Base-by-base conservation (phyloP, 257 asterid species). In the Ehretia macrophylla region DNA sequence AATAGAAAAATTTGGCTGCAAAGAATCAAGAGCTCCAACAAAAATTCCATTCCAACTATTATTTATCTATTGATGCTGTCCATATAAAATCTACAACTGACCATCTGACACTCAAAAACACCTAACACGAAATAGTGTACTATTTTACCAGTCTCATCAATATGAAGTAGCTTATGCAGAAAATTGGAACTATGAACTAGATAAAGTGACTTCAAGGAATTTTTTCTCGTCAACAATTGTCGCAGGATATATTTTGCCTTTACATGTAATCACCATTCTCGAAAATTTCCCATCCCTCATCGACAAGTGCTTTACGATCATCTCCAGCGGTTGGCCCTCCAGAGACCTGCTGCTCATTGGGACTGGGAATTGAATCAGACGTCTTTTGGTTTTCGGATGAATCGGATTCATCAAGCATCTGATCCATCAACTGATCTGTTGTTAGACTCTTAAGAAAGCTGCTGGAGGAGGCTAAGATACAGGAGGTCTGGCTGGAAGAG, bases 201-300 rank as follows among this genome's bases (percentile, higher is more conserved):
- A 27, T 27, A 27, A 27, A 27, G 35, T 27, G 35, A 27, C 6
- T 27, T 27, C 35, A 27, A 27, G 35, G 35, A 27, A 1, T 27
- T 27, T 27, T 27, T 27, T 27, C 6, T 27, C 35, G 35, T 27
- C 35, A 27, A 27, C 35, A 27, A 6, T 1, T 1, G 35, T 27
- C 6, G 35, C 3, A 27, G 35, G 6, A 27, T 27, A 27, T 27
- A 27, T 6, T 6, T 6, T 27, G 35, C 35, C 35, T 27, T 27
- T 27, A 27, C 35, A 27, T 27, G 35, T 32, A 32, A 16, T 69
- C 79, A 13, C 32, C 69, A 16, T 59, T 64, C 39, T 81, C 83
- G 17, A 69, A 81, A 65, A 84, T 11, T 48, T 86, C 92, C 95
- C 92, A 90, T n/a, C 75, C 97, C 4, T 86, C 94, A 11, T 79